Conservation (phyloP, 305 asterid species). For the Solanum hybrid region DNA sequence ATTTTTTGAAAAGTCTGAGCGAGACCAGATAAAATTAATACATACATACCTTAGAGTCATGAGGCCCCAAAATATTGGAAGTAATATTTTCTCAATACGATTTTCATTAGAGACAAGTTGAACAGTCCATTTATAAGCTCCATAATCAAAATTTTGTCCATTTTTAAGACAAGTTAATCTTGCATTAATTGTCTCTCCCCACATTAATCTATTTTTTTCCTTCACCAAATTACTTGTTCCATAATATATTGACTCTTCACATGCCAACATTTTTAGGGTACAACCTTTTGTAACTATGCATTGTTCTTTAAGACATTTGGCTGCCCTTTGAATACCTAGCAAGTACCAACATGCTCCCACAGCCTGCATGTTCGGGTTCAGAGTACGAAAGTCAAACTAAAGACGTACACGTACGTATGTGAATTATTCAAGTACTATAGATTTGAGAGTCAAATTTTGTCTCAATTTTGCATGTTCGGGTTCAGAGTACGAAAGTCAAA, state of each 20-base stretch:
- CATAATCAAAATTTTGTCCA: slow-evolving; percentile 5
- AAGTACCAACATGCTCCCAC: slow-evolving; percentile 26
- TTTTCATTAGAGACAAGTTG: slow-evolving; percentile 11
- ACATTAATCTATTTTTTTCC: neutral
- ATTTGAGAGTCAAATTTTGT: neutral
- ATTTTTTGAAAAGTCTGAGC: neutral
- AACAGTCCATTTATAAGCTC: slow-evolving; percentile 13
- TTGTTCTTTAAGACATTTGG: slow-evolving; percentile 9
- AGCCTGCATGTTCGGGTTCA: neutral
- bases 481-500: neutral
- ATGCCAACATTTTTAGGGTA: neutral
- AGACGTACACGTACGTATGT: neutral
- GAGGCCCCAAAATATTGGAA: slow-evolving; percentile 23
- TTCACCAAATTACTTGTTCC: neutral
- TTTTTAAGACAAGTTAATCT: slow-evolving; percentile 9
- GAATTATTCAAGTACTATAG: neutral
- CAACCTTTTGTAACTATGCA: neutral
- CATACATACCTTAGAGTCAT: slow-evolving; percentile 27
- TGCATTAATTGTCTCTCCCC: neutral
- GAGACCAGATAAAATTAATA: neutral
- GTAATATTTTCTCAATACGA: slow-evolving; percentile 5
- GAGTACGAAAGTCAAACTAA: neutral
- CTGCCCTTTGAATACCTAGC: slow-evolving; percentile 17
- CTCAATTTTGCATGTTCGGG: neutral
- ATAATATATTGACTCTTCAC: slow-evolving; percentile 1